phyloP scores from a whole-genome alignment of 805 yeast genomes.

The Lachancea quebecensis region DNA sequence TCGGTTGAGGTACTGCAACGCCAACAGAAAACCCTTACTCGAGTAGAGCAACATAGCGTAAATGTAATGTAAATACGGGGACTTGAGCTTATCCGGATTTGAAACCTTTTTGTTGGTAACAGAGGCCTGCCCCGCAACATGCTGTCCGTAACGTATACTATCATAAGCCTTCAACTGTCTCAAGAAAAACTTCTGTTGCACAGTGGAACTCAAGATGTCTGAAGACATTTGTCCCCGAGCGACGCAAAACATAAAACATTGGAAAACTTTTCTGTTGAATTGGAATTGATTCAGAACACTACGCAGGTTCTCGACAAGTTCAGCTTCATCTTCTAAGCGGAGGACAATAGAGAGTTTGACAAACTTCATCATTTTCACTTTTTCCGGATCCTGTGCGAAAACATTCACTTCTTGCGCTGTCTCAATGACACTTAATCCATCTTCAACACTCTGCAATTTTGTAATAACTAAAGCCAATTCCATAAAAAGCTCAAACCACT shows the following conservation, averaged over 20 bases:
- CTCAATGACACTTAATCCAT: slow-evolving; percentile 63
- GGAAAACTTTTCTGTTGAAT: slow-evolving; percentile 62
- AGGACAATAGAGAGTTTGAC: slow-evolving; percentile 59
- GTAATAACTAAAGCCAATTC: slow-evolving; percentile 67
- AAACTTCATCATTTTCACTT: slow-evolving; percentile 53
- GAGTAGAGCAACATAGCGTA: slow-evolving; percentile 78
- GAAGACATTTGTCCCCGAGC: slow-evolving; percentile 49
- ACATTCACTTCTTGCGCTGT: slow-evolving; percentile 74
- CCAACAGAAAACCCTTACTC: slow-evolving; percentile 75
- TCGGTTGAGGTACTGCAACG: slow-evolving; percentile 68
- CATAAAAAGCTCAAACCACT: slow-evolving; percentile 83
- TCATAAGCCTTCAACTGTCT: slow-evolving; percentile 90
- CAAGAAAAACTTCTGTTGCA: slow-evolving; percentile 83
- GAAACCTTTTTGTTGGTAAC: slow-evolving; percentile 46
- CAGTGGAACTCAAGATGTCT: slow-evolving; percentile 62
- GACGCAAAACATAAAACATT: slow-evolving; percentile 60
- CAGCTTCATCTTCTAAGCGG: slow-evolving; percentile 43
- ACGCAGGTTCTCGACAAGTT: slow-evolving; percentile 54
- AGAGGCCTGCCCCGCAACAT: slow-evolving; percentile 74
- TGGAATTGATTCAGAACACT: slow-evolving; percentile 60
- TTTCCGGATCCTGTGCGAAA: slow-evolving; percentile 57
- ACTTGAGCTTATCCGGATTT: slow-evolving; percentile 38
- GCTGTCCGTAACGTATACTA: slow-evolving; percentile 46
- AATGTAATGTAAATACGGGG: slow-evolving; percentile 66
- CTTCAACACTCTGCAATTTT: slow-evolving; percentile 48